These are phyloP conservation scores for Fusarium vanettenii DNA, from an alignment of 2,329 filamentous ascomycete genomes.

Conservation along the genomic window DNA sequence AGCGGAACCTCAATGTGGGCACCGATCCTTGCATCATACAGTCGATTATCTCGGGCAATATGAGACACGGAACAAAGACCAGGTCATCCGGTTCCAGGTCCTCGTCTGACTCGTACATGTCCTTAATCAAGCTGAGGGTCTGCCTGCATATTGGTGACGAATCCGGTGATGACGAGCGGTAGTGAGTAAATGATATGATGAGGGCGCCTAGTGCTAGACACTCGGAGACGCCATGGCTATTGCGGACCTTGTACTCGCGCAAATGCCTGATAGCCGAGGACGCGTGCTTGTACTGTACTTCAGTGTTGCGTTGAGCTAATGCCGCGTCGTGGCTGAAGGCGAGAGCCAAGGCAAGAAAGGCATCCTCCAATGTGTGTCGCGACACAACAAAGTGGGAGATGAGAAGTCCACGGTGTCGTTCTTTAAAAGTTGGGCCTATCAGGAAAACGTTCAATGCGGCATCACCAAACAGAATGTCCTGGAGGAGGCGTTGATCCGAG, in stretches of 20 bases:
- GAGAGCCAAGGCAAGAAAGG: conserved; percentile 32
- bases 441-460: conserved; percentile 32
- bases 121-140: conserved; percentile 35
- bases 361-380: conserved; percentile 21
- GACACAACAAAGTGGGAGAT: conserved; percentile 24
- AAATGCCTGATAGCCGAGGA: conserved; percentile 30
- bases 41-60: conserved; percentile 38
- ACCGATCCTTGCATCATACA: conserved; percentile 36
- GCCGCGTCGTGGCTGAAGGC: neutral
- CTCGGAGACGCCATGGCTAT: conserved; percentile 14
- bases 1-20: conserved; percentile 36
- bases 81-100: neutral
- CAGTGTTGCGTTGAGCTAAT: neutral
- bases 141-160: conserved; percentile 26
- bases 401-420: conserved; percentile 25
- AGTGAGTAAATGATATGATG: conserved; percentile 34
- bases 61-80: conserved; percentile 36
- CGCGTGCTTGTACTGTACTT: conserved; percentile 20
- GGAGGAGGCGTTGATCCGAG: conserved; percentile 12
- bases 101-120: conserved; percentile 21
- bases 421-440: conserved; percentile 37
- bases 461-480: conserved; percentile 18
- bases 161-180: conserved; percentile 16
- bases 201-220: conserved; percentile 35
- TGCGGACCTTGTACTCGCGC: conserved; percentile 17